A percentile compares a stretch with the other conserved stretches of the same genome.
Evolutionary conservation across 805 yeast species (phyloP).

Genomic region (Barnettozyma wickerhamii): DNA sequence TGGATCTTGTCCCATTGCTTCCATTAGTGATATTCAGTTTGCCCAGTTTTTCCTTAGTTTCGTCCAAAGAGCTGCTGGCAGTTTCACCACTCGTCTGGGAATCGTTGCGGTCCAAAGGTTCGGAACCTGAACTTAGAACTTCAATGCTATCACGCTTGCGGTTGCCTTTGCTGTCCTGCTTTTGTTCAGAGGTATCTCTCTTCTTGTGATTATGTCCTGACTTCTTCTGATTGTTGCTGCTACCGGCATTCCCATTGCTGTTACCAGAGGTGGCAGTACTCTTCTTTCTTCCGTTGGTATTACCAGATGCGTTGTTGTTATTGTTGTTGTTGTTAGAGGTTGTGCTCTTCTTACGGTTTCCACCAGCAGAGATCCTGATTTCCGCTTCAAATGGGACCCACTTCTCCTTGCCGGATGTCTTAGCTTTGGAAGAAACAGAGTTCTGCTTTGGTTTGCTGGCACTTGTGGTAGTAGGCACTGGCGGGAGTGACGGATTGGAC

Average conservation of each 20-base stretch:
- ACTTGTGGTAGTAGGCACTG: not conserved
- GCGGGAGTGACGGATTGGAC: slow-evolving; percentile 1
- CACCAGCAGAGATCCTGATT: slow-evolving; percentile 37
- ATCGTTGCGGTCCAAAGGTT: not conserved
- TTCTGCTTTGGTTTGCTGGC: slow-evolving; percentile 4
- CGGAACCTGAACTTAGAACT: not conserved
- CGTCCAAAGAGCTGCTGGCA: not conserved
- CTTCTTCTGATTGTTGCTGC: slow-evolving; percentile 4
- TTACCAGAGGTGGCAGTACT: too few species aligned
- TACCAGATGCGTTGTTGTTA: slow-evolving; percentile 5
- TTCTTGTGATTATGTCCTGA: slow-evolving; percentile 1
- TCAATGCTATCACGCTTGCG: not conserved
- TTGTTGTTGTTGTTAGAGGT: slow-evolving; percentile 1
- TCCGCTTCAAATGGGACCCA: slow-evolving; percentile 65
- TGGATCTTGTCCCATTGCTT: not conserved
- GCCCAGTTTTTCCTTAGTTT: not conserved
- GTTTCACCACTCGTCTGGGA: not conserved
- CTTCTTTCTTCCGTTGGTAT: slow-evolving; percentile 2
- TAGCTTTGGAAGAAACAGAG: slow-evolving; percentile 13
- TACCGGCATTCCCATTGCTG: slow-evolving; percentile 13
- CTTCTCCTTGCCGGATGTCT: slow-evolving; percentile 44
- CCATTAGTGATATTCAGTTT: not conserved
- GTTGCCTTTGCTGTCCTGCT: not conserved
- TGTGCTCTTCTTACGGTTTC: too few species aligned
- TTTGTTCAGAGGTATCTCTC: slow-evolving; percentile 1